Percentiles rank a stretch among this genome's conserved stretches.
phyloP scores from a whole-genome alignment of 2,329 filamentous ascomycete species.

The Diaporthe helianthi region DNA sequence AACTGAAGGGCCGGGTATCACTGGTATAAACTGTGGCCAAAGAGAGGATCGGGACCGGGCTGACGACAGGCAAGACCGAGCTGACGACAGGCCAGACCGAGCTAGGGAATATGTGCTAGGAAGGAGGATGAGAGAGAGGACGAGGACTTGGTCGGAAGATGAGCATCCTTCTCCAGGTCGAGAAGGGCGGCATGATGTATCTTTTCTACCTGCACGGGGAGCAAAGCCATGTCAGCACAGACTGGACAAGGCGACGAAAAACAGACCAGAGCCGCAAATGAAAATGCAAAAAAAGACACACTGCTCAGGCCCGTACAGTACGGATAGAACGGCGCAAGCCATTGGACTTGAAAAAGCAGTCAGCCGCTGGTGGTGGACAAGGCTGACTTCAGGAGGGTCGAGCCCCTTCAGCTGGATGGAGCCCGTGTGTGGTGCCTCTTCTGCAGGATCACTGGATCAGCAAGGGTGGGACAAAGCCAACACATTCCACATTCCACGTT shows the following conservation, averaged over 20 bases:
- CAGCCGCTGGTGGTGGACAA: conserved; percentile 6
- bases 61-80: neutral
- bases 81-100: neutral
- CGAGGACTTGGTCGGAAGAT: neutral
- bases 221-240: conserved; percentile 5
- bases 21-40: neutral
- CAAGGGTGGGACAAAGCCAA: neutral
- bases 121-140: neutral
- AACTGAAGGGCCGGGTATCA: neutral
- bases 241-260: neutral
- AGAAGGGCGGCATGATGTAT: conserved; percentile 9
- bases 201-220: conserved; percentile 7
- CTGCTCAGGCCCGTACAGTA: conserved; percentile 2
- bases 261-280: neutral
- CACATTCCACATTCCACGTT: no score
- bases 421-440: no score
- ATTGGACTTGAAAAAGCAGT: conserved; percentile 5
- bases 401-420: conserved; percentile 11
- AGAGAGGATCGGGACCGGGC: neutral
- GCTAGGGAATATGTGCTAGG: neutral
- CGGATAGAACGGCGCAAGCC: neutral
- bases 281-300: neutral
- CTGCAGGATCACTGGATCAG: neutral
- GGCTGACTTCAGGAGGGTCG: conserved; percentile 26
- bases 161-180: neutral